Evolutionary conservation across 2,329 filamentous ascomycete genomes (phyloP), one percentile per base, ranked within the genome.

Genomic region (Fusarium papillatum): DNA sequence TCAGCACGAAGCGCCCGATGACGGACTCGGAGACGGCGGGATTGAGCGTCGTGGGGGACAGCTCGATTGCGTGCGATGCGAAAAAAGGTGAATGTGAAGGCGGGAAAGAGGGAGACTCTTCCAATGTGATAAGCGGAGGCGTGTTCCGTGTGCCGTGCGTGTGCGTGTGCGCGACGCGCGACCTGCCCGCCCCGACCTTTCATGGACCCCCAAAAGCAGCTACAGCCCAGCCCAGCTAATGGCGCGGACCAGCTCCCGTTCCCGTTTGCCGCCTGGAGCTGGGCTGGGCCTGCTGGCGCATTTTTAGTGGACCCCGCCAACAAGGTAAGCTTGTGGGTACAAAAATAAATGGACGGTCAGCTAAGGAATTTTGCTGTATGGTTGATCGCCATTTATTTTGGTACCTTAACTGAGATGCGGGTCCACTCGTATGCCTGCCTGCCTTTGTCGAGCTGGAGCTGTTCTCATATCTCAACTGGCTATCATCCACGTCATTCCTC

Each of bases 101-200:
- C 64, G 59, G 66, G 69, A 74, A 76, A 76, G 70, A 78, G 70
- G 64, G 76, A 73, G 71, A 68, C 61, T 64, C 66, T 71, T 53
- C 43, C 43, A 48, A 48, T 48, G 74, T 69, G 75, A 74, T 78
- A 76, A 78, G 71, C 76, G 71, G 76, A 78, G 75, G 69, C 64
- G 76, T 76, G 75, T 76, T 71, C 69, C 55, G 64, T 64, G 67
- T 70, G 67, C 63, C 50, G 48, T 53, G 48, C 48, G 66, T 77
- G 76, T 76, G 72, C 77, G 77, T 77, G 76, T 76, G 72, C 77
- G 77, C 77, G 77, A 79, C 77, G 77, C 77, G 59, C 59, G 36
- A 61, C 38, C 34, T 31, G 31, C 31, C 31, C 31, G 77, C 77
- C 77, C 66, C 31, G 77, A 78, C 77, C 66, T 69, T 57, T 50